Evolutionary conservation across 805 yeast species (phyloP), one percentile per base, ranked within the genome.

Genomic region (Teunomyces barrocoloradensis): DNA sequence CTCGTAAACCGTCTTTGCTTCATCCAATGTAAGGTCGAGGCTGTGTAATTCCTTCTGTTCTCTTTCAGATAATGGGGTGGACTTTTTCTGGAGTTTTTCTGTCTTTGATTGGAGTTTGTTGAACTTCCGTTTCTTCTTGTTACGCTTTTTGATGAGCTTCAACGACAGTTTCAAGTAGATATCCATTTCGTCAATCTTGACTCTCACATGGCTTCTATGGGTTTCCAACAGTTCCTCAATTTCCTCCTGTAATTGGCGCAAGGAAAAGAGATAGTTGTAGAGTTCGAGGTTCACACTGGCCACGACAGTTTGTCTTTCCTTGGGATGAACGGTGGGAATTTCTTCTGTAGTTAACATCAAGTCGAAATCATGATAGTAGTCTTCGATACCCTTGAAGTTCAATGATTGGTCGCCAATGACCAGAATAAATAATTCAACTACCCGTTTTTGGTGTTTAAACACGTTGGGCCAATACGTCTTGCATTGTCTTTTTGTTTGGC

Each of bases 111-210:
- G 65, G 33, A 64, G 53, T 54, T 70, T 73, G 42, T 71, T 75
- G 42, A 63, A 69, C 42, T 73, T 74, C 12, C 60, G 61, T 49
- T 75, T 72, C 59, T 74, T 73, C 46, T 47, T 44, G 48, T 68
- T 66, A 43, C 83, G 60, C 49, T 75, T 75, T 15, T 69, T 69
- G 15, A 79, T 64, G 43, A 78, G 53, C 52, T 72, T 73, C 47
- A 69, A 55, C 1, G 69, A 56, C 7, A 63, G 64, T 30, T 68
- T 64, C 44, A 79, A 53, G 42, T 68, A 63, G 3, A 54, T 56
- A 23, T 59, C 58, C 77, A 78, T 72, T 35, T 68, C 76, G 39
- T 63, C 61, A 21, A 76, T 64, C 49, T 71, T 64, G 1, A 59
- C 50, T 18, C 63, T 57, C 28, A 75, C 59, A 3, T 64, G 55